Base-by-base conservation (phyloP, 1,284 basidiomycete genomes). In the Boletellus dicymbophilus region DNA sequence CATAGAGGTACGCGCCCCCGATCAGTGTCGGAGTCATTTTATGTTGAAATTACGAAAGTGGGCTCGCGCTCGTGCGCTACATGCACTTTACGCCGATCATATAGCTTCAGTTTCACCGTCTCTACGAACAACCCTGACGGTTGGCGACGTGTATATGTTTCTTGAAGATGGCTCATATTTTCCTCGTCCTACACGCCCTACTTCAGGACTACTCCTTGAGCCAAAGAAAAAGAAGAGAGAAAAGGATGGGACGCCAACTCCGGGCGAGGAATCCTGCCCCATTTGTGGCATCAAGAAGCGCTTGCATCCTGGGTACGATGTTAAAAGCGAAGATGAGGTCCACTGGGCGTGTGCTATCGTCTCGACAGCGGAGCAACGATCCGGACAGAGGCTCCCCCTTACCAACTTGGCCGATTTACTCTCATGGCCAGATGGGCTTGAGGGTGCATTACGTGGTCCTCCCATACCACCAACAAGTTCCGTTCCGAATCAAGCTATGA, bases 71-170 rank as follows among this genome's bases (percentile, higher is more conserved):
- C 73, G 72, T 30, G 78, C 80, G 26, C 56, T 82, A n/a, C 69
- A 69, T 40, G 65, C 69, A 18, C 79, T 79, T 11, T 87, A 85
- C 57, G 60, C 66, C 38, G 58, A 61, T 2, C 53, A 65, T 37
- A 50, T 54, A 38, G 31, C 53, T 4, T 52, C 58, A 5, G 46
- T 56, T 20, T 50, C 62, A 18, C 55, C 62, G 22, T 49, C 44
- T n/a, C 53, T 48, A 36, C 51, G 62, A 27, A 66, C 72, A 22
- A 51, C 65, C 10, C 65, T 86, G 36, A 77, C 76, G 3, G 72
- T 75, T 15, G 79, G 73, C 4, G 82, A 85, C 44, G 76, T 86
- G 2, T 84, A 78, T 62, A 67, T 65, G 30, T 88, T 84, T 80
- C 72, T 88, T 31, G 73, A 75, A 44, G 77, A 79, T 37, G 71